Percentiles rank a stretch among this genome's conserved stretches.
These are phyloP conservation scores for Withania somnifera DNA, from an alignment of 305 asterid genomes.

Conservation along the genomic window DNA sequence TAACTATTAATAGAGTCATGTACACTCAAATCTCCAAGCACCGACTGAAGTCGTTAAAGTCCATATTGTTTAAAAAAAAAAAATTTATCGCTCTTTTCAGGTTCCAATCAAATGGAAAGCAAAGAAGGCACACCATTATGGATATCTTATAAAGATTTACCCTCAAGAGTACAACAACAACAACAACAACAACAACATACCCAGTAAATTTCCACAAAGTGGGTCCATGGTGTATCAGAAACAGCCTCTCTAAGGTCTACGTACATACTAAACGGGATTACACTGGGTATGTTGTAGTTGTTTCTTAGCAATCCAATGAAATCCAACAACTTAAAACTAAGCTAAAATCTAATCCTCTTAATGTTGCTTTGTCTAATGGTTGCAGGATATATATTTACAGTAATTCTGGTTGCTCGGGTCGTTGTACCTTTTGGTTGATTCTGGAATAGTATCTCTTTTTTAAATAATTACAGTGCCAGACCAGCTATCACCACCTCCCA, in stretches of 20 bases:
- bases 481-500: too few species aligned
- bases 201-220: too few species aligned
- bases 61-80: background rate
- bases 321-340: background rate
- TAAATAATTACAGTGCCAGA: too few species aligned
- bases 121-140: background rate
- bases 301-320: background rate
- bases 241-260: too few species aligned
- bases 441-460: background rate
- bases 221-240: too few species aligned
- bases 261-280: too few species aligned
- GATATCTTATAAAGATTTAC: background rate
- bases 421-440: conserved; percentile 3
- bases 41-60: background rate
- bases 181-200: background rate
- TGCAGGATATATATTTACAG: background rate
- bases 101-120: background rate
- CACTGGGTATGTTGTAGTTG: too few species aligned
- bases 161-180: background rate
- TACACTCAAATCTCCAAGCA: background rate
- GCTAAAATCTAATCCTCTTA: background rate
- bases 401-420: background rate
- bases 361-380: background rate
- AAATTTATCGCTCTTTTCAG: background rate
- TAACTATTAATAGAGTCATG: background rate